Percentiles rank a stretch among this genome's conserved stretches.
These are phyloP conservation scores for Neonectria neomacrospora DNA, from an alignment of 2,329 filamentous ascomycete genomes.

Conservation along the genomic window DNA sequence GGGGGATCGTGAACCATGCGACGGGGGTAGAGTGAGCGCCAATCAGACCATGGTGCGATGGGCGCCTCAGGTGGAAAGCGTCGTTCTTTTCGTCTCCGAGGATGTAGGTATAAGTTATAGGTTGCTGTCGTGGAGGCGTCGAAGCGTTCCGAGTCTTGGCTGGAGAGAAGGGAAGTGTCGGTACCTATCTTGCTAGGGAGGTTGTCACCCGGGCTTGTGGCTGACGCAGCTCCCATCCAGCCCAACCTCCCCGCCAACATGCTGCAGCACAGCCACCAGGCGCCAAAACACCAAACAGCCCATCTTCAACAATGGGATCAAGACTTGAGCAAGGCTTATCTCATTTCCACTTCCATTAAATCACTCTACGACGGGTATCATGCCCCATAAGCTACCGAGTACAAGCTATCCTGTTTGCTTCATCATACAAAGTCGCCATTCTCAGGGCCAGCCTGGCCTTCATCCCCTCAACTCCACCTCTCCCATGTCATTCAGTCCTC, in stretches of 20 bases:
- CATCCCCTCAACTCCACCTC: not conserved
- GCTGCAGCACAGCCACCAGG: constrained; percentile 22
- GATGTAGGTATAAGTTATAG: not conserved
- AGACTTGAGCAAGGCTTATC: not conserved
- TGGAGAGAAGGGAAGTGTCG: constrained; percentile 25
- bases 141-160: constrained; percentile 12
- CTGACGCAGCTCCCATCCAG: constrained; percentile 16
- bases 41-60: constrained; percentile 45
- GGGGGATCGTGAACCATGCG: constrained; percentile 34
- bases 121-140: not conserved
- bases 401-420: not conserved
- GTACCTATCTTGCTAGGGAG: constrained; percentile 5
- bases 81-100: constrained; percentile 1
- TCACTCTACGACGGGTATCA: constrained; percentile 12
- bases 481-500: not conserved
- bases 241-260: constrained; percentile 12
- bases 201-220: constrained; percentile 16
- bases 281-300: not conserved
- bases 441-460: too few species aligned
- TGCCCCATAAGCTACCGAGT: not conserved
- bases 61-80: not conserved
- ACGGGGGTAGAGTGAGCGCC: constrained; percentile 32
- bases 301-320: not conserved
- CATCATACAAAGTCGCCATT: not conserved
- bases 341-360: not conserved